Evolutionary conservation across 2,329 filamentous ascomycete genomes (phyloP).

Genomic region (Zymoseptoria crescenta): DNA sequence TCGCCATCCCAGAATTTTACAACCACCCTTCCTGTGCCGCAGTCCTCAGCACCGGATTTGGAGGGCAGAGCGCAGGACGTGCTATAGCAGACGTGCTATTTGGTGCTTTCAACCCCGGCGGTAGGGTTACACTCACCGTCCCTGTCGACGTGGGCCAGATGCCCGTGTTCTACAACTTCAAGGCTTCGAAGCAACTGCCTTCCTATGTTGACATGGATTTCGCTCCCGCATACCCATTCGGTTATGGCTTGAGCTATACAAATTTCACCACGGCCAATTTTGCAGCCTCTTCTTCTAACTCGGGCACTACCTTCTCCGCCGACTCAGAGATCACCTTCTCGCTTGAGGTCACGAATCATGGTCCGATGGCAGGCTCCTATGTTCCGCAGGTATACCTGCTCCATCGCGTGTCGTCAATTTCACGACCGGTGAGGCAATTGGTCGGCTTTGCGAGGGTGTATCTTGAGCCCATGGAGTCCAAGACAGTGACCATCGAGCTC

Average conservation of each 20-base stretch:
- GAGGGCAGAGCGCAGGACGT: slow-evolving; percentile 8
- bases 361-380: slow-evolving; percentile 30
- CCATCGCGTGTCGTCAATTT: slow-evolving; percentile 33
- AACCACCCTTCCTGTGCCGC: slow-evolving; percentile 5
- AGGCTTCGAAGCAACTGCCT: slow-evolving; percentile 1
- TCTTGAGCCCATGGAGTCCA: slow-evolving; percentile 28
- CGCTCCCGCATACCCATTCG: slow-evolving; percentile 10
- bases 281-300: background rate
- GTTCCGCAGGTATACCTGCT: slow-evolving; percentile 38
- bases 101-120: slow-evolving; percentile 8
- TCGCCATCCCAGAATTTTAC: slow-evolving; percentile 12
- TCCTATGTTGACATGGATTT: slow-evolving; percentile 6
- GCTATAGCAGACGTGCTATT: slow-evolving; percentile 10
- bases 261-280: slow-evolving; percentile 3
- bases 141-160: slow-evolving; percentile 10
- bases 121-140: slow-evolving; percentile 6
- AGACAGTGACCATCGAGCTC: slow-evolving; percentile 29
- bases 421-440: slow-evolving; percentile 38
- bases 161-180: slow-evolving; percentile 12
- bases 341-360: slow-evolving; percentile 30
- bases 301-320: background rate
- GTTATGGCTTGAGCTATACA: slow-evolving; percentile 8
- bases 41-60: slow-evolving; percentile 9
- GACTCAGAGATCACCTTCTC: slow-evolving; percentile 30
- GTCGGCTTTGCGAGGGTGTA: slow-evolving; percentile 38